These are phyloP conservation scores for Macroventuria anomochaeta DNA, from an alignment of 2,329 filamentous ascomycete genomes.

Conservation along the genomic window DNA sequence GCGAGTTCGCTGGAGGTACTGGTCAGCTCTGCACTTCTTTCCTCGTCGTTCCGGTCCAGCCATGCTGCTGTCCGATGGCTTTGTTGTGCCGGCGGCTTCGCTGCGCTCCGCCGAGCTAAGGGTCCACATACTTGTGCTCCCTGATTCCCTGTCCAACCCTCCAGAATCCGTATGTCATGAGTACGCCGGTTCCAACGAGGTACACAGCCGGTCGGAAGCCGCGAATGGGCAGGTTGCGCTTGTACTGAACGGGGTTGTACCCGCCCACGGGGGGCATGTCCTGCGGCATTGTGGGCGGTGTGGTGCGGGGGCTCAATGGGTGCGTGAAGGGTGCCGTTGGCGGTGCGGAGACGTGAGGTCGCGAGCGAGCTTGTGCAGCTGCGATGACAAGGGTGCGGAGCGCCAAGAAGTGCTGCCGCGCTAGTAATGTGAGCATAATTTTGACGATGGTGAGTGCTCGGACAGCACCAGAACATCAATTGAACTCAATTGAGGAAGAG, in stretches of 20 bases:
- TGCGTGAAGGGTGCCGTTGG: conserved; percentile 26
- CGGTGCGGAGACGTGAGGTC: conserved; percentile 39
- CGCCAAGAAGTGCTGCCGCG: conserved; percentile 26
- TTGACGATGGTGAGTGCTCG: conserved; percentile 35
- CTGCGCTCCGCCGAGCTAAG: neutral
- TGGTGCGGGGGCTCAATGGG: conserved; percentile 38
- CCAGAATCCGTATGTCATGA: conserved; percentile 93
- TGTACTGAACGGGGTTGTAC: conserved; percentile 97
- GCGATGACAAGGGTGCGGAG: conserved; percentile 30
- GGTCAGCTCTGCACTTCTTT: conserved; percentile 24
- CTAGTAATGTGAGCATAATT: conserved; percentile 38
- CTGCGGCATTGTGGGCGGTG: conserved; percentile 77
- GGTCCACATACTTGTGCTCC: conserved; percentile 79
- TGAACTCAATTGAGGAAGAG: conserved; percentile 3
- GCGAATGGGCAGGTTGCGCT: conserved; percentile 90
- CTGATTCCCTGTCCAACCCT: conserved; percentile 80
- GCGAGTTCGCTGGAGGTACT: conserved; percentile 75
- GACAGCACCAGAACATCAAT: conserved; percentile 7
- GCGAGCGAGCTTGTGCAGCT: conserved; percentile 25
- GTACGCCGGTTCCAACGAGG: conserved; percentile 74
- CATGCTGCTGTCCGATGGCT: neutral
- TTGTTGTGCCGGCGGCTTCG: neutral
- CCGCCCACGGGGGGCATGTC: conserved; percentile 96
- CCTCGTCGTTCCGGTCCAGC: neutral
- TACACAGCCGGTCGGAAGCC: conserved; percentile 86